Conservation (phyloP, 352 stramenopile species). For the Thalassiosira mediterranea region DNA sequence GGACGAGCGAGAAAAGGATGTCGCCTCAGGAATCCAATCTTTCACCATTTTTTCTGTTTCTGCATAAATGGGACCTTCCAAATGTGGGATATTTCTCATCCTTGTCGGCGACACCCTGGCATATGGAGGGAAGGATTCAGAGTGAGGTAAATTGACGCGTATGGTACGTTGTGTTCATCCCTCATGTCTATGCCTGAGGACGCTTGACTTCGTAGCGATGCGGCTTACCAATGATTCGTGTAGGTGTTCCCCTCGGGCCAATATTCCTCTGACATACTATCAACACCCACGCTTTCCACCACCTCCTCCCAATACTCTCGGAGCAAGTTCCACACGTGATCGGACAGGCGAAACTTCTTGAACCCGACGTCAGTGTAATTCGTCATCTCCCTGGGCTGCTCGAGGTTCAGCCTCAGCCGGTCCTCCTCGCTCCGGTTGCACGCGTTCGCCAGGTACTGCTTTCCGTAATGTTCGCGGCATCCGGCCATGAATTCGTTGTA, state of each 20-base stretch:
- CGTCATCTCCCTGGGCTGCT: slow-evolving; percentile 66
- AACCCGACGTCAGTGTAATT: slow-evolving; percentile 74
- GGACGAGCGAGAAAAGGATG: slow-evolving; percentile 78
- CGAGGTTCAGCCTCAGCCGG: slow-evolving; percentile 54
- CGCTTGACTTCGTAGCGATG: too few species aligned
- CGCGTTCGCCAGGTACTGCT: background rate
- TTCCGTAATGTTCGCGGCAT: slow-evolving; percentile 26
- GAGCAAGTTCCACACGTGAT: slow-evolving; percentile 59
- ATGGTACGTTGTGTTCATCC: too few species aligned
- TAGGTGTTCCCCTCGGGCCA: slow-evolving; percentile 59
- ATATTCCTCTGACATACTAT: slow-evolving; percentile 17
- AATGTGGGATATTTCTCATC: too few species aligned
- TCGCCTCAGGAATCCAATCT: slow-evolving; percentile 78
- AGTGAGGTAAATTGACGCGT: too few species aligned
- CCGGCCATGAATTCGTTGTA: slow-evolving; percentile 30
- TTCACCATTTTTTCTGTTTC: slow-evolving; percentile 70
- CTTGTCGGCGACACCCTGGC: too few species aligned
- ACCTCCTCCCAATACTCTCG: slow-evolving; percentile 72
- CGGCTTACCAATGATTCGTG: slow-evolving; percentile 81
- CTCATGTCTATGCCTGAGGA: too few species aligned
- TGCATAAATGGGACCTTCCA: too few species aligned
- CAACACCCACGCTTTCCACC: slow-evolving; percentile 27
- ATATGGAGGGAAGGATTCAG: too few species aligned
- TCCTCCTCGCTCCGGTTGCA: slow-evolving; percentile 53
- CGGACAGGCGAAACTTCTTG: slow-evolving; percentile 71